Evolutionary conservation across 176 grass and related monocot genomes (phyloP).

Genomic region (Aegilops umbellulata): DNA sequence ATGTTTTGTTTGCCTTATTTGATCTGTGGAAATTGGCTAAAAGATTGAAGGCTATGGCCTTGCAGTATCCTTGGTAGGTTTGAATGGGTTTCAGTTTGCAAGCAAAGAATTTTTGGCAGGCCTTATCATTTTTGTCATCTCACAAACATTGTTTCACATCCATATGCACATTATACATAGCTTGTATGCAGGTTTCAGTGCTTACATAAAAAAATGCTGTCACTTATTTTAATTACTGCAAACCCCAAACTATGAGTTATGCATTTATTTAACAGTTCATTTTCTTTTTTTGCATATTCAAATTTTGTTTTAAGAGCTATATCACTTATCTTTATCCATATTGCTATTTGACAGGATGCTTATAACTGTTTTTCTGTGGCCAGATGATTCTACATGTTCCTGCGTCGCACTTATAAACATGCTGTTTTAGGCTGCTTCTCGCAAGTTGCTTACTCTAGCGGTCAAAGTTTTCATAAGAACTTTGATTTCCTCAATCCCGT

Average conservation of each 20-base stretch:
- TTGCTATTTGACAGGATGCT: constrained; percentile 68
- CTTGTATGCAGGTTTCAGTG: neutral
- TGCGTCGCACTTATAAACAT: constrained; percentile 55
- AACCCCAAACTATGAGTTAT: neutral
- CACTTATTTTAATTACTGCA: constrained; percentile 21
- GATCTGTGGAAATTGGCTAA: neutral
- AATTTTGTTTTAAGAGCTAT: constrained; percentile 28
- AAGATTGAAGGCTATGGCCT: neutral
- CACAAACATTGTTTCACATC: neutral
- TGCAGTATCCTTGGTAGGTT: neutral
- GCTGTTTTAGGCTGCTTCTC: constrained; percentile 57
- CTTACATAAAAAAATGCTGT: neutral
- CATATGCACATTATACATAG: neutral
- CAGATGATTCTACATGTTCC: constrained; percentile 74
- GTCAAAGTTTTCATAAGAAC: constrained; percentile 46
- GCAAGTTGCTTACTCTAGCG: constrained; percentile 40
- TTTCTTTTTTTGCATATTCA: constrained; percentile 15
- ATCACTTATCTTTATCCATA: constrained; percentile 58
- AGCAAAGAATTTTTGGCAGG: neutral
- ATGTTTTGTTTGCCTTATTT: neutral
- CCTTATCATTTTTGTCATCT: neutral
- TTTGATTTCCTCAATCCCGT: constrained; percentile 30
- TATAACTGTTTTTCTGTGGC: constrained; percentile 74
- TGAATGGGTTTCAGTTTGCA: neutral
- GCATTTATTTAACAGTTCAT: neutral